These are phyloP conservation scores for Wickerhamiella dianesei DNA, from an alignment of 805 yeast species.

Conservation along the genomic window DNA sequence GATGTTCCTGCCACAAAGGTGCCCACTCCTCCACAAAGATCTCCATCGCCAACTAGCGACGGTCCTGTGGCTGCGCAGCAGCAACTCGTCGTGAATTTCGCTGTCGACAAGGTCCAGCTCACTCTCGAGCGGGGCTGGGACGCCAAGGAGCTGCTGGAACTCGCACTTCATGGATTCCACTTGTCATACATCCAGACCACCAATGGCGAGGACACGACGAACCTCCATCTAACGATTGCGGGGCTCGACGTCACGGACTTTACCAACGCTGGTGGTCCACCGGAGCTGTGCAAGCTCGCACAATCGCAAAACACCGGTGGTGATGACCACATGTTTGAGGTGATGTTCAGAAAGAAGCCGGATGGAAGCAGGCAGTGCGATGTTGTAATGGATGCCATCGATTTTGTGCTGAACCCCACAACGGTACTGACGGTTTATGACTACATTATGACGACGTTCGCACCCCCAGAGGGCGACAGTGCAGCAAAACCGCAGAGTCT, in stretches of 20 bases:
- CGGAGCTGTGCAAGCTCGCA: conserved; percentile 53
- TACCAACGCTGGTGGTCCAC: conserved; percentile 46
- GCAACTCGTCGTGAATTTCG: conserved; percentile 56
- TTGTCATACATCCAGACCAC: conserved; percentile 31
- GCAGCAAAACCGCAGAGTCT: conserved; percentile 23
- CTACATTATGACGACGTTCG: conserved; percentile 73
- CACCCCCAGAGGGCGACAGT: conserved; percentile 50
- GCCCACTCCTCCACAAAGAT: no score
- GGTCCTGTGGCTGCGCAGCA: no score
- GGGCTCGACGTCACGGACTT: conserved; percentile 46
- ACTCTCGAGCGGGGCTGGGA: conserved; percentile 57
- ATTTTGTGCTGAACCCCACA: conserved; percentile 60
- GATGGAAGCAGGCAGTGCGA: conserved; percentile 61
- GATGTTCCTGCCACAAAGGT: not conserved
- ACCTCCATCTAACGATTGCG: conserved; percentile 47
- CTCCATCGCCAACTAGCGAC: no score
- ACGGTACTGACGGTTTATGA: conserved; percentile 67
- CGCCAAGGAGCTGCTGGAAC: conserved; percentile 56
- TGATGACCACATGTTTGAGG: conserved; percentile 39
- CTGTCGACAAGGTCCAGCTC: conserved; percentile 48
- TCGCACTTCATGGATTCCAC: conserved; percentile 52
- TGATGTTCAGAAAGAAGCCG: conserved; percentile 47
- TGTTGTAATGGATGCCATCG: conserved; percentile 64
- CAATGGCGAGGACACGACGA: conserved; percentile 37
- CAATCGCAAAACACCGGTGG: conserved; percentile 34